A percentile compares a stretch with the other conserved stretches of the same genome.
These are phyloP conservation scores for Neonectria punicea DNA, from an alignment of 2,329 filamentous ascomycete genomes.

Conservation along the genomic window DNA sequence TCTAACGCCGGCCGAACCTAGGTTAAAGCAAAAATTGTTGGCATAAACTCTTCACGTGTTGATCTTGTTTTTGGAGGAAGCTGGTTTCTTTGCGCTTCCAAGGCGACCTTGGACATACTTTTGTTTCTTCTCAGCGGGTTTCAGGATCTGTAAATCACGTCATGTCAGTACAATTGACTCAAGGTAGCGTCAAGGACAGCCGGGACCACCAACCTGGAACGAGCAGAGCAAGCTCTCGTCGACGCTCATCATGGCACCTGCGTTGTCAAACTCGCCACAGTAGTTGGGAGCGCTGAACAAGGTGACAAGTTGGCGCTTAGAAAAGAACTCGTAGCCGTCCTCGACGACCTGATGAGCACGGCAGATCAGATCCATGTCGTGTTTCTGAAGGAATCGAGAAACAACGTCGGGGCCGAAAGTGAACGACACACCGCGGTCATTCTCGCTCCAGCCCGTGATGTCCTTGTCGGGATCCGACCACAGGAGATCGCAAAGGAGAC, in stretches of 20 bases:
- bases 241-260: constrained; percentile 99
- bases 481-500: constrained; percentile 94
- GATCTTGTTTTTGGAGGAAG: constrained; percentile 37
- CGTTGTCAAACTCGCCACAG: constrained; percentile 99
- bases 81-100: constrained; percentile 60
- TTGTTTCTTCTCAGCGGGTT: constrained; percentile 99
- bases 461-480: constrained; percentile 99
- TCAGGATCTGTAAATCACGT: constrained; percentile 77
- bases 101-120: constrained; percentile 91
- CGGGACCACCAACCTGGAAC: constrained; percentile 79
- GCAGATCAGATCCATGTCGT: constrained; percentile 99
- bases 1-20: constrained; percentile 97
- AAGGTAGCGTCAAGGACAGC: neutral
- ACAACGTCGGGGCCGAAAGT: constrained; percentile 98
- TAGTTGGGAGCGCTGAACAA: constrained; percentile 99
- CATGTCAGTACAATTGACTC: constrained; percentile 19
- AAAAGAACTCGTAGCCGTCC: constrained; percentile 99
- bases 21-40: constrained; percentile 74
- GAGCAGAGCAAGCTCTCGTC: constrained; percentile 98
- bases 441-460: constrained; percentile 99
- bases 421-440: constrained; percentile 98
- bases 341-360: constrained; percentile 98
- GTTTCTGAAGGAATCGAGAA: constrained; percentile 96
- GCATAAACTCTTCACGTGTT: constrained; percentile 57
- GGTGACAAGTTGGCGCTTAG: constrained; percentile 95